Conservation (phyloP, 2,329 filamentous ascomycete species). For the Monilinia vaccinii-corymbosi region DNA sequence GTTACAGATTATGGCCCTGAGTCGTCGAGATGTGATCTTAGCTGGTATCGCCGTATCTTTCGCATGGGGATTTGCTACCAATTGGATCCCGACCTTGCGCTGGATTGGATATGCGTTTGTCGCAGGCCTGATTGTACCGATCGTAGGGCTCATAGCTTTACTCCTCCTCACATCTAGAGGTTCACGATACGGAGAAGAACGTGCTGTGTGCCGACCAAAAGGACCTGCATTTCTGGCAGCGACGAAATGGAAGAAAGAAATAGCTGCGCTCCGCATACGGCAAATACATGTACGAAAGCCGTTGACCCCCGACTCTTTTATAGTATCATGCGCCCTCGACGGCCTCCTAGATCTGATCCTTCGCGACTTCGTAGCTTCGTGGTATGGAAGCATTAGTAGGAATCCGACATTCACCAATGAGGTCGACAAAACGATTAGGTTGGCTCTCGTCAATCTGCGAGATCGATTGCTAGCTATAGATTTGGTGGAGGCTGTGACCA, state of each 20-base stretch:
- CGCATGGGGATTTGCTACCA: slow-evolving; percentile 78
- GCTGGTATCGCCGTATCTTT: slow-evolving; percentile 64
- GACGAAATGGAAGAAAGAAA: slow-evolving; percentile 61
- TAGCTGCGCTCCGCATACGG: slow-evolving; percentile 53
- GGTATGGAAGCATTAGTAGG: slow-evolving; percentile 81
- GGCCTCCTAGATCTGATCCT: slow-evolving; percentile 66
- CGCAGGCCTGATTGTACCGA: slow-evolving; percentile 50
- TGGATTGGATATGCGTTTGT: slow-evolving; percentile 81
- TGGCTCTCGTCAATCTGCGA: slow-evolving; percentile 60
- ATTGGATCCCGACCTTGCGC: slow-evolving; percentile 74
- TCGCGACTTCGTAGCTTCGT: slow-evolving; percentile 77
- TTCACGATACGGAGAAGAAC: slow-evolving; percentile 33
- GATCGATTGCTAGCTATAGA: slow-evolving; percentile 69
- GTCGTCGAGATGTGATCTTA: slow-evolving; percentile 62
- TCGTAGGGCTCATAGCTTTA: slow-evolving; percentile 47
- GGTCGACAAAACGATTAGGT: slow-evolving; percentile 71
- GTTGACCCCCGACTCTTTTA: slow-evolving; percentile 66
- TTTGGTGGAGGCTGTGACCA: slow-evolving; percentile 73
- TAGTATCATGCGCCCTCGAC: slow-evolving; percentile 73
- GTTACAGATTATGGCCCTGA: slow-evolving; percentile 52
- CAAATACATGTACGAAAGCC: slow-evolving; percentile 59
- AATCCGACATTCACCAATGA: slow-evolving; percentile 76
- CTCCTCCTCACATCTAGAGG: slow-evolving; percentile 53
- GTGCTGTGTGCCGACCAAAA: slow-evolving; percentile 35
- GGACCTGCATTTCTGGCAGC: slow-evolving; percentile 51